These are phyloP conservation scores for Naumovozyma castellii DNA, from an alignment of 805 yeast genomes.

Conservation along the genomic window DNA sequence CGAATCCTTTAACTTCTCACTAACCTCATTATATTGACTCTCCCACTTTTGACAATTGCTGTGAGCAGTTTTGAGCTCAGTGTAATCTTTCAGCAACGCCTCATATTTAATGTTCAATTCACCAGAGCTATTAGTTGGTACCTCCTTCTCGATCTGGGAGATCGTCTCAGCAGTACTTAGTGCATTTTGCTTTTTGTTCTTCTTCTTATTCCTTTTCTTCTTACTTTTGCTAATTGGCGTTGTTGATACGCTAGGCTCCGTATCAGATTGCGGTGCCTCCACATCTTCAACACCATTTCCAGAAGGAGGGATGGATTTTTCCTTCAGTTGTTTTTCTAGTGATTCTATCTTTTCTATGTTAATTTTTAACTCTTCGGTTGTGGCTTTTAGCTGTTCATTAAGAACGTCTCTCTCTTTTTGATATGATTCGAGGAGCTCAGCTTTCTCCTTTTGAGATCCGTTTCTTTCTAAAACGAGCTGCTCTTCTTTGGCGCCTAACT, in stretches of 20 bases:
- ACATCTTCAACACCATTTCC: no score
- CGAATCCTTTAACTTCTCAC: conserved; percentile 5
- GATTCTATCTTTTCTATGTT: background rate
- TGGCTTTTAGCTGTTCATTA: background rate
- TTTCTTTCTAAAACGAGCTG: background rate
- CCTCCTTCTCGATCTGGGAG: background rate
- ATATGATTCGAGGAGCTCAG: background rate
- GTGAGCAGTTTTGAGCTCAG: background rate
- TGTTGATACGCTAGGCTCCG: background rate
- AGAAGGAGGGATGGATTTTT: no score
- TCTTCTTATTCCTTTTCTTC: conserved; percentile 13
- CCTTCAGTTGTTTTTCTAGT: background rate
- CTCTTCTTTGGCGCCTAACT: no score
- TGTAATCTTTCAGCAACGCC: conserved; percentile 3
- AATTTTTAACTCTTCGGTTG: background rate
- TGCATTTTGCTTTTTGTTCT: conserved; percentile 5
- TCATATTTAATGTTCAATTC: conserved; percentile 6
- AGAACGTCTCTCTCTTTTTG: no score
- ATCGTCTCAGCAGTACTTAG: background rate
- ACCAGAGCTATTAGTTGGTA: background rate
- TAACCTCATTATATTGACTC: conserved; percentile 1
- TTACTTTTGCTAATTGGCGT: conserved; percentile 6
- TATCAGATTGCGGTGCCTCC: background rate
- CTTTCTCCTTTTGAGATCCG: no score
- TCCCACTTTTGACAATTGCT: conserved; percentile 2